Conservation (phyloP, 495 filamentous ascomycete species). For the Glarea lozoyensis region DNA sequence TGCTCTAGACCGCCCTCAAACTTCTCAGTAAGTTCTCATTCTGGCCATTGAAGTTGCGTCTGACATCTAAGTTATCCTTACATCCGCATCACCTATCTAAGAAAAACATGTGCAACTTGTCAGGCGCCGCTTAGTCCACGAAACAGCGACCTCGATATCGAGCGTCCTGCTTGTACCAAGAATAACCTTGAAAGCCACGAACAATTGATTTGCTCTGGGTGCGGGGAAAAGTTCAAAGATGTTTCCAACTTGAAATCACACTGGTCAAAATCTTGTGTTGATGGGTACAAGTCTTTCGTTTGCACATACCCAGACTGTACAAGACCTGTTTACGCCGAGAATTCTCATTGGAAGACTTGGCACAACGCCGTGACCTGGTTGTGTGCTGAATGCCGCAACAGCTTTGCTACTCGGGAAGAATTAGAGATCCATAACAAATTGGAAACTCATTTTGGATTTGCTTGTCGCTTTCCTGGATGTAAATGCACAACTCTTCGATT, state of each 20-base stretch:
- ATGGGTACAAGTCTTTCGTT: background rate
- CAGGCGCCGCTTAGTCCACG: background rate
- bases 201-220: background rate
- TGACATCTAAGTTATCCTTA: no score
- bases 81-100: background rate
- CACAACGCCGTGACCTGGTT: background rate
- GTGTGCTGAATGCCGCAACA: conserved; percentile 1
- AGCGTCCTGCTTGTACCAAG: background rate
- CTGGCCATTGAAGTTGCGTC: background rate
- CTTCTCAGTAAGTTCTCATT: background rate
- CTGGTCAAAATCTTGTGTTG: no score
- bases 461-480: conserved; percentile 15
- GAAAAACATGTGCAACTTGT: background rate
- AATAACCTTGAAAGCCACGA: background rate
- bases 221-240: background rate
- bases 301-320: conserved; percentile 4
- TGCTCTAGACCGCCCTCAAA: no score
- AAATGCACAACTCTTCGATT: conserved; percentile 17
- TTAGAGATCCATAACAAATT: conserved; percentile 1
- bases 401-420: background rate
- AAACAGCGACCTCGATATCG: background rate
- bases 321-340: background rate
- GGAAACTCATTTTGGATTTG: conserved; percentile 4
- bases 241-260: background rate
- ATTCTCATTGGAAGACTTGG: background rate